phyloP scores from a whole-genome alignment of 2,329 filamentous ascomycete species.

The Colletotrichum sp. region DNA sequence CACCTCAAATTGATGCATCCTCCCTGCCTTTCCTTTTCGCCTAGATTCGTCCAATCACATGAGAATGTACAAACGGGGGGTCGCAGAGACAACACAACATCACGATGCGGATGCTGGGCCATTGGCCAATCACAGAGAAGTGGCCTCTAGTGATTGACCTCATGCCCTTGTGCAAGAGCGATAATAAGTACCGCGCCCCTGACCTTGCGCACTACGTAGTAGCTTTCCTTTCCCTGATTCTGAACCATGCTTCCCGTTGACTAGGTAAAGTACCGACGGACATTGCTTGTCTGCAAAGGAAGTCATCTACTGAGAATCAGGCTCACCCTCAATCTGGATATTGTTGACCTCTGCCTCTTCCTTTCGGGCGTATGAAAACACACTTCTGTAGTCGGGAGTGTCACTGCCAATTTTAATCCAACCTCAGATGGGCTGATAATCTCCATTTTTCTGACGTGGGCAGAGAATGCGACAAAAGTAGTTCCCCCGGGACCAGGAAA shows the following conservation, averaged over 20 bases:
- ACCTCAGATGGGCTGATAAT: background rate
- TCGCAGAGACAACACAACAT: background rate
- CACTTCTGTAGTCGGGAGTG: background rate
- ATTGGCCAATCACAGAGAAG: background rate
- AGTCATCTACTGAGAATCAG: background rate
- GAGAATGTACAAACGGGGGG: background rate
- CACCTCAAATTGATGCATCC: background rate
- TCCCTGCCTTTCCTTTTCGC: conserved; percentile 9
- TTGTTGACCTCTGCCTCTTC: background rate
- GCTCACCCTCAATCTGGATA: background rate
- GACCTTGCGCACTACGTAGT: background rate
- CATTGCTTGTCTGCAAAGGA: background rate
- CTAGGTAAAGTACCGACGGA: background rate
- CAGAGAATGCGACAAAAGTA: background rate
- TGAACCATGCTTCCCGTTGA: background rate
- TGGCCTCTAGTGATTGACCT: background rate
- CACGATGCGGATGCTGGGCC: background rate
- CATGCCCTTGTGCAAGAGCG: background rate
- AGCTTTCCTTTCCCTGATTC: conserved; percentile 1
- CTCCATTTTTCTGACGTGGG: background rate
- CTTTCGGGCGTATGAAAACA: background rate
- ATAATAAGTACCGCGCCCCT: background rate
- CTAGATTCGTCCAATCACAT: background rate
- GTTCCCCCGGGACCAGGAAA: background rate
- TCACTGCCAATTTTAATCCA: background rate